These are phyloP conservation scores for Neopestalotiopsis sp. DNA, from an alignment of 2,329 filamentous ascomycete species.

Conservation along the genomic window DNA sequence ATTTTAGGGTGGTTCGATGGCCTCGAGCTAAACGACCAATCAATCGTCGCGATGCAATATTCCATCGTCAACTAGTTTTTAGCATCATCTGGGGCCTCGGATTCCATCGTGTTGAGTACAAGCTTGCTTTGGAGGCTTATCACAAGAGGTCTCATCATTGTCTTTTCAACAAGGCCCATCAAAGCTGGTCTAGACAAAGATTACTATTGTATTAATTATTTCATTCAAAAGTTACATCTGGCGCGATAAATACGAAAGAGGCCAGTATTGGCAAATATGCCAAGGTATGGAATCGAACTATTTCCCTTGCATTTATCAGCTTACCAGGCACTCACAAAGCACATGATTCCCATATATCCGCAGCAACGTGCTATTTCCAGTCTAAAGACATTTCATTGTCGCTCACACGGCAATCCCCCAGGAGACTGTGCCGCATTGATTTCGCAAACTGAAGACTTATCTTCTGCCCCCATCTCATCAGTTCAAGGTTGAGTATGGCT, in stretches of 20 bases:
- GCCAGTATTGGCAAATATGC: no score
- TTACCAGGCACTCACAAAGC: no score
- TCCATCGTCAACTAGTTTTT: not conserved
- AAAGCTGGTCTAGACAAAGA: no score
- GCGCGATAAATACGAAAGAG: no score
- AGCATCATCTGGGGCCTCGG: not conserved
- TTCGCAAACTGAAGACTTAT: not conserved
- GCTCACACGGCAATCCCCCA: not conserved
- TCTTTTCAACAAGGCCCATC: not conserved
- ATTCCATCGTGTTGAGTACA: not conserved
- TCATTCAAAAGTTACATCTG: no score
- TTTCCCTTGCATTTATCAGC: no score
- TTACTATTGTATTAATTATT: no score
- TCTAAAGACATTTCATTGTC: not conserved
- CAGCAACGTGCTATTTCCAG: not conserved
- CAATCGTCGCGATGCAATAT: not conserved
- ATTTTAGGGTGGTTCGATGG: slow-evolving; percentile 10
- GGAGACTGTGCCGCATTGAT: not conserved
- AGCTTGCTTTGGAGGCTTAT: not conserved
- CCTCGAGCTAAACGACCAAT: slow-evolving; percentile 5
- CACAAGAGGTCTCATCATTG: not conserved
- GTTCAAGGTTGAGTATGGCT: not conserved
- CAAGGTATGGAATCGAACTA: no score
- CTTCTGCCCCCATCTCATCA: not conserved
- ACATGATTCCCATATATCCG: no score